Evolutionary conservation across 2,329 filamentous ascomycete genomes (phyloP), one percentile per base, ranked within the genome.

Genomic region (Colletotrichum endophyticum): DNA sequence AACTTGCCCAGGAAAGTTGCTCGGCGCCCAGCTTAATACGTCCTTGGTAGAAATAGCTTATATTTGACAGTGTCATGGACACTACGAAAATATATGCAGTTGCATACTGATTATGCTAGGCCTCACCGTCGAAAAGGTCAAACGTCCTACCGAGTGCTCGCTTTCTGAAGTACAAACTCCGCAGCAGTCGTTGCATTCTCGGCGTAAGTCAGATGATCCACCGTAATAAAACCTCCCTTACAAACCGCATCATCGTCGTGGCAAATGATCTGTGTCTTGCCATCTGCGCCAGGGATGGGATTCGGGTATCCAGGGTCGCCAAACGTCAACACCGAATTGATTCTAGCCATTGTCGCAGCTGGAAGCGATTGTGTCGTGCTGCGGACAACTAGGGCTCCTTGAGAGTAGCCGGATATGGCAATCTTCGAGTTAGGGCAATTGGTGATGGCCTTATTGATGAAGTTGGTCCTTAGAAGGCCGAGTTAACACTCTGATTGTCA

Each of bases 401-500:
- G 81, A 1, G 81, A 82, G 77, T 81, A 81, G 30, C 81, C 81
- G 28, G 78, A 66, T 34, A 82, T 57, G 11, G 80, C 80, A 5
- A 82, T 64, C 61, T 80, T 79, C 22, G 80, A 78, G 16, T 76
- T 56, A 16, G 79, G 80, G 70, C 81, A 82, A 1, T 81, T 75
- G 3, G 79, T 78, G 32, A 81, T 79, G 2, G 85, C 84, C 25
- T 84, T 44, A 5, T 70, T 79, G 53, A 83, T 75, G 34, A 79
- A 75, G 7, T 83, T 78, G 49, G 86, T 85, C 82, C 87, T 86
- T 70, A 78, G 2, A 15, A 28, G 12, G 5, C 2, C 6, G 13
- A 2, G 39, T 75, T 5, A 75, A 13, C 13, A 12, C 28, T 28
- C 44, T 3, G 2, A 19, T 11, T 0, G 2, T 16, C 6, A 3